Base-by-base conservation (phyloP, 768 basidiomycete genomes). In the Serendipita vermifera region DNA sequence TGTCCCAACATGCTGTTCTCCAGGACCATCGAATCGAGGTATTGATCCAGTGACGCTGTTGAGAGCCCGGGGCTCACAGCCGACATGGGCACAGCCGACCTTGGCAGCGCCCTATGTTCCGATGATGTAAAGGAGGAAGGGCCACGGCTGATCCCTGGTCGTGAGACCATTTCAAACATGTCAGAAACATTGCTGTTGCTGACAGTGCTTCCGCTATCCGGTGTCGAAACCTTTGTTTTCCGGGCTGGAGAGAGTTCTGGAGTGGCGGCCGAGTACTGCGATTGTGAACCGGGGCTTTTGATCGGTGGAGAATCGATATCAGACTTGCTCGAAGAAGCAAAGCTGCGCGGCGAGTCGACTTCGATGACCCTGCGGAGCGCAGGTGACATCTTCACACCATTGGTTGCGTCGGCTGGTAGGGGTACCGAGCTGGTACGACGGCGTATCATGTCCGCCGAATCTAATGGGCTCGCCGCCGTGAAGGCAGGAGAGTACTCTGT, bases 231-330 rank as follows among this genome's bases (percentile, higher is more conserved):
- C 9, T 22, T 15, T 22, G n/a, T 29, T 31, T 51, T 24, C 41
- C 24, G 46, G 46, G 22, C 29, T 20, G 46, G 46, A 51, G 46
- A 51, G 9, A 51, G 24, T 51, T 51, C 46, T 51, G 46, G 46
- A 7, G 46, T 51, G 27, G 46, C 22, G 29, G 32, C 27, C 24
- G 46, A 51, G 22, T 22, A 51, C 7, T 15, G 9, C 5, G 46
- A 51, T 9, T 22, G 32, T 7, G 17, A 4, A 5, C 22, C 15
- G 5, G 46, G 46, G 29, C 46, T 51, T 31, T 51, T 51, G 22
- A 7, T n/a, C 22, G 27, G 22, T 11, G 11, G 36, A n/a, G n/a
- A n/a, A n/a, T n/a, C n/a, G n/a, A n/a, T n/a, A n/a, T n/a, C n/a
- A n/a, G n/a, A n/a, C n/a, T n/a, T n/a, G n/a, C n/a, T n/a, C n/a